Evolutionary conservation across 352 stramenopile genomes (phyloP).

Genomic region (Globisporangium viniferum): DNA sequence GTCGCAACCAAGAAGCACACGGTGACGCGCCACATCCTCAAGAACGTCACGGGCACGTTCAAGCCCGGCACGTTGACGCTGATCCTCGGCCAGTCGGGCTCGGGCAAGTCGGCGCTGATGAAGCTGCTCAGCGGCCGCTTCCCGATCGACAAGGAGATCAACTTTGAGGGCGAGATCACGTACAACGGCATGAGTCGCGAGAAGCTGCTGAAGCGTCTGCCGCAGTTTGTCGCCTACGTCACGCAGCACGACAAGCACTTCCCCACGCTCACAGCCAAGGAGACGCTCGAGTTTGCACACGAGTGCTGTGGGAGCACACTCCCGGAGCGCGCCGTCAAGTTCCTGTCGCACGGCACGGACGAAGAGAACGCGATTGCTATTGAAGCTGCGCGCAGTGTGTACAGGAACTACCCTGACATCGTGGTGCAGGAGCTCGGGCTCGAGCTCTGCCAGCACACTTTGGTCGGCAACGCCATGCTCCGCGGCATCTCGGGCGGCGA

Average conservation of each 20-base stretch:
- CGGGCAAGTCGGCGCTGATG: conserved; percentile 55
- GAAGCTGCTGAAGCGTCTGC: conserved; percentile 32
- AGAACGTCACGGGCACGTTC: conserved; percentile 29
- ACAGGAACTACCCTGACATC: conserved; percentile 54
- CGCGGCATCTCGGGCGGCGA: conserved; percentile 65
- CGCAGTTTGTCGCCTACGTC: conserved; percentile 51
- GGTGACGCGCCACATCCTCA: conserved; percentile 18
- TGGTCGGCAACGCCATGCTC: conserved; percentile 55
- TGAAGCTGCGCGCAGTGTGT: conserved; percentile 28
- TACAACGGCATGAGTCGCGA: conserved; percentile 45
- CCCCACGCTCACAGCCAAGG: conserved; percentile 43
- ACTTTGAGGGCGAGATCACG: conserved; percentile 37
- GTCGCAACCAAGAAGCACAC: conserved; percentile 15
- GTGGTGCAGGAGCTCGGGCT: conserved; percentile 53
- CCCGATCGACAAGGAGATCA: conserved; percentile 37
- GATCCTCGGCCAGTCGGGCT: conserved; percentile 48
- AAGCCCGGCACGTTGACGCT: conserved; percentile 51
- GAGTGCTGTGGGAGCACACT: conserved; percentile 46
- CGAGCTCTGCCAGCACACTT: conserved; percentile 47
- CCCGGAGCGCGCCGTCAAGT: conserved; percentile 22
- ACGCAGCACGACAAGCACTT: conserved; percentile 48
- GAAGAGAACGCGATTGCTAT: conserved; percentile 46
- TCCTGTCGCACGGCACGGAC: conserved; percentile 33
- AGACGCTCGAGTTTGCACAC: conserved; percentile 58
- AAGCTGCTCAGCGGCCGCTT: conserved; percentile 58